Evolutionary conservation across 2,329 filamentous ascomycete species (phyloP).

Genomic region (Eutypa lata): DNA sequence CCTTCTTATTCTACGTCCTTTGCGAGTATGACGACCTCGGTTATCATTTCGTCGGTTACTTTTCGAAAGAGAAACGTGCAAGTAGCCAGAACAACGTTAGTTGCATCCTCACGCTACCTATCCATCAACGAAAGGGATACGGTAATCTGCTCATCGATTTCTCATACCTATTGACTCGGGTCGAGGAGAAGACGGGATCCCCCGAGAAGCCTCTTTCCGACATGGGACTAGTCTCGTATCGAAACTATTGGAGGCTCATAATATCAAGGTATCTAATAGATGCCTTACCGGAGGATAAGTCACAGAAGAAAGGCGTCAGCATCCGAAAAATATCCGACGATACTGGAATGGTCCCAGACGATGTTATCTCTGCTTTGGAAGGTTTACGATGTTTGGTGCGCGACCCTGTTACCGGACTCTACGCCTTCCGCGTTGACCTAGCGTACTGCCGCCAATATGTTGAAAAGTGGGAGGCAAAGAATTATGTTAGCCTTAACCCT

Average conservation of each 20-base stretch:
- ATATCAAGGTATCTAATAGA: slow-evolving; percentile 80
- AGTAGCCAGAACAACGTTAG: slow-evolving; percentile 97
- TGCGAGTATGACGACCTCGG: slow-evolving; percentile 89
- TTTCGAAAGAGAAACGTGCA: slow-evolving; percentile 95
- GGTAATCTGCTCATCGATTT: slow-evolving; percentile 97
- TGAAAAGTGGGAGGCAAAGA: slow-evolving; percentile 82
- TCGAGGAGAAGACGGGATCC: slow-evolving; percentile 90
- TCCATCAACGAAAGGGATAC: slow-evolving; percentile 95
- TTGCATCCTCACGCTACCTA: slow-evolving; percentile 92
- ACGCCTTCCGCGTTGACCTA: slow-evolving; percentile 84
- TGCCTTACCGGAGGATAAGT: slow-evolving; percentile 38
- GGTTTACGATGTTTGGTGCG: slow-evolving; percentile 84
- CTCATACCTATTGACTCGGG: slow-evolving; percentile 90
- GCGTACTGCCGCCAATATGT: slow-evolving; percentile 86
- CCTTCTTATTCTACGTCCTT: slow-evolving; percentile 95
- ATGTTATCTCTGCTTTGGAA: slow-evolving; percentile 91
- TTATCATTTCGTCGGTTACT: slow-evolving; percentile 98
- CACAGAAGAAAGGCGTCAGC: slow-evolving; percentile 49
- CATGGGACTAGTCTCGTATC: slow-evolving; percentile 95
- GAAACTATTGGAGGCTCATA: slow-evolving; percentile 93
- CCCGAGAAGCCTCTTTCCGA: slow-evolving; percentile 97
- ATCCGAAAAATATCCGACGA: slow-evolving; percentile 74
- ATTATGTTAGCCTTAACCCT: slow-evolving; percentile 80
- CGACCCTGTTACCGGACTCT: slow-evolving; percentile 83
- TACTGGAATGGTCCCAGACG: slow-evolving; percentile 93